Percentiles rank a stretch among this genome's conserved stretches.
phyloP scores from a whole-genome alignment of 768 basidiomycete species.

The Pulveroboletus sp. region DNA sequence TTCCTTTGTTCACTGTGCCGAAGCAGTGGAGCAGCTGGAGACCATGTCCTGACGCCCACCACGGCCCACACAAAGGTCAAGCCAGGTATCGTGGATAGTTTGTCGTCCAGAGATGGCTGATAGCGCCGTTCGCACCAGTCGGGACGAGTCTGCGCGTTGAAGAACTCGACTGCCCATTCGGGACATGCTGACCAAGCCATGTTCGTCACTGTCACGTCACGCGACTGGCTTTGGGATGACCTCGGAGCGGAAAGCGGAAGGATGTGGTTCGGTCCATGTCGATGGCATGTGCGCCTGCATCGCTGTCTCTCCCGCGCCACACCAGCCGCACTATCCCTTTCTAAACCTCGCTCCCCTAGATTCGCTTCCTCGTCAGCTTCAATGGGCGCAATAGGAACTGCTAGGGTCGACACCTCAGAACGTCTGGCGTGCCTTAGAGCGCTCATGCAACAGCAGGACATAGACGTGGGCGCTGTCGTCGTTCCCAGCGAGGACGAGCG shows the following conservation, averaged over 20 bases:
- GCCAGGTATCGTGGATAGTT: not conserved
- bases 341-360: conserved; percentile 1
- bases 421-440: conserved; percentile 60
- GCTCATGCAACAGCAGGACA: conserved; percentile 57
- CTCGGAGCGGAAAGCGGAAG: conserved; percentile 22
- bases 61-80: not conserved
- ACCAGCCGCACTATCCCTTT: not conserved
- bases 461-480: conserved; percentile 65
- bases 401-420: conserved; percentile 56
- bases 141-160: no score
- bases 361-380: conserved; percentile 12
- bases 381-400: conserved; percentile 36
- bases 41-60: no score
- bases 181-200: no score
- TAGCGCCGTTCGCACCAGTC: no score
- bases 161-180: no score
- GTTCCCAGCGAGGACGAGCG: conserved; percentile 94
- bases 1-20: not conserved
- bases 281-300: conserved; percentile 13
- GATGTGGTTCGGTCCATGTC: conserved; percentile 24
- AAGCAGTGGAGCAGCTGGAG: no score
- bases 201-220: conserved; percentile 5
- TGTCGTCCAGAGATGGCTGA: no score
- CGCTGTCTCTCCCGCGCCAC: conserved; percentile 22
- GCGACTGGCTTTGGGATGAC: not conserved